phyloP scores from a whole-genome alignment of 2,329 filamentous ascomycete species.

The Fusarium nisikadoi region DNA sequence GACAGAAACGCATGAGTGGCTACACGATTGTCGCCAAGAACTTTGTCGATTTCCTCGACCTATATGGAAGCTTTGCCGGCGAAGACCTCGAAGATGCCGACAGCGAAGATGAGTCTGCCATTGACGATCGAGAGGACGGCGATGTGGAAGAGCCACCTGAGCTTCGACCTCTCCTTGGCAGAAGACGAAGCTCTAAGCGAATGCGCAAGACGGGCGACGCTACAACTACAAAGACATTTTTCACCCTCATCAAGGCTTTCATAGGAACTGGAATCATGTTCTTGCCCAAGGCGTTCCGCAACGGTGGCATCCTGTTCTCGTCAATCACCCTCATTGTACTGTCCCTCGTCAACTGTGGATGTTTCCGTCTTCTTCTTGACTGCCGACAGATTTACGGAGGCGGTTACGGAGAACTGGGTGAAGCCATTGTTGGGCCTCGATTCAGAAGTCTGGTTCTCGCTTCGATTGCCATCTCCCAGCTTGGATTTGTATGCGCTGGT shows the following conservation, averaged over 20 bases:
- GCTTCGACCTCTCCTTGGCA: constrained; percentile 64
- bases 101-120: constrained; percentile 68
- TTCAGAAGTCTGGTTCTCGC: constrained; percentile 74
- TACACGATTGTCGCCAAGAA: constrained; percentile 69
- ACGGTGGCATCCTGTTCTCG: constrained; percentile 81
- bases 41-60: constrained; percentile 79
- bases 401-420: constrained; percentile 79
- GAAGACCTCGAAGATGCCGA: constrained; percentile 69
- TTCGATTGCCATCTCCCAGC: constrained; percentile 78
- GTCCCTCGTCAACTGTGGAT: constrained; percentile 73
- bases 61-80: constrained; percentile 81
- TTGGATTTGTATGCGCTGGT: constrained; percentile 82
- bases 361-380: constrained; percentile 77
- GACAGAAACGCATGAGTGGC: constrained; percentile 52
- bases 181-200: constrained; percentile 62
- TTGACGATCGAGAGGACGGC: constrained; percentile 57
- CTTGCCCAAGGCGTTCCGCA: constrained; percentile 80
- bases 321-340: constrained; percentile 74
- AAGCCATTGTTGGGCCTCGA: constrained; percentile 69
- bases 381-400: constrained; percentile 73
- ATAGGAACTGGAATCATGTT: constrained; percentile 87
- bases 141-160: constrained; percentile 63
- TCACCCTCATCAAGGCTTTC: constrained; percentile 82
- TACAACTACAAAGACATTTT: constrained; percentile 77
- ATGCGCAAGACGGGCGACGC: constrained; percentile 67